Evolutionary conservation across 495 filamentous ascomycete species (phyloP).

Genomic region (Aspergillus wentii): DNA sequence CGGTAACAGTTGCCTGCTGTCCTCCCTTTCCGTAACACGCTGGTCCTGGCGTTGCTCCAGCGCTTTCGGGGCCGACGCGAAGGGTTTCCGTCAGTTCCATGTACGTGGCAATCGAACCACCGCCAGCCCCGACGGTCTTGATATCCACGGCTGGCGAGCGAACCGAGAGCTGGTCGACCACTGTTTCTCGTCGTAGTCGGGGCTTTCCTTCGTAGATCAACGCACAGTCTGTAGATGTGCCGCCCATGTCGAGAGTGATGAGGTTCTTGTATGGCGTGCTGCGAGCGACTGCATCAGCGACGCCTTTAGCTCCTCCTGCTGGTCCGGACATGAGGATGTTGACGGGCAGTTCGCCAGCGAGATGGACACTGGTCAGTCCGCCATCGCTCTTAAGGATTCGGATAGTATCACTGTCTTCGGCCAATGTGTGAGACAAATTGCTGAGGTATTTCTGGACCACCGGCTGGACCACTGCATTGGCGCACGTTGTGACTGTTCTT

Average conservation of each 20-base stretch:
- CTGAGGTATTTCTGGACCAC: conserved; percentile 40
- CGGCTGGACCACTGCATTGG: conserved; percentile 47
- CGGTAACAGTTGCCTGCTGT: conserved; percentile 40
- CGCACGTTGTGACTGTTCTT: conserved; percentile 46
- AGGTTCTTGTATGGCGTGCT: conserved; percentile 44
- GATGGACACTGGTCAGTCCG: conserved; percentile 36
- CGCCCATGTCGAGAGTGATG: conserved; percentile 49
- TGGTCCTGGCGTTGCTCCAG: conserved; percentile 41
- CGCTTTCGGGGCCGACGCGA: conserved; percentile 46
- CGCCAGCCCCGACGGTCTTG: conserved; percentile 45
- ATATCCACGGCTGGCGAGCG: conserved; percentile 45
- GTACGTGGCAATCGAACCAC: conserved; percentile 42
- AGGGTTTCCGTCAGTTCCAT: conserved; percentile 43
- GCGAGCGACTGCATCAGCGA: conserved; percentile 40
- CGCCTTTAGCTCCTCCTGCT: conserved; percentile 42
- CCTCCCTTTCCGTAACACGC: conserved; percentile 47
- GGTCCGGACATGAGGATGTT: conserved; percentile 47
- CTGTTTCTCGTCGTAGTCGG: conserved; percentile 42
- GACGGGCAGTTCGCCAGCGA: conserved; percentile 41
- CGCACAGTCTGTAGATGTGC: conserved; percentile 45
- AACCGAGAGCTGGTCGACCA: conserved; percentile 40
- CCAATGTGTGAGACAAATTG: conserved; percentile 31
- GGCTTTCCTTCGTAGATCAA: conserved; percentile 41
- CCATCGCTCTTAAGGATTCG: conserved; percentile 48
- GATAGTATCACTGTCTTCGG: conserved; percentile 33